Conservation (phyloP, 371 early-diverging fungal genomes). For the Umbelopsis sp. region DNA sequence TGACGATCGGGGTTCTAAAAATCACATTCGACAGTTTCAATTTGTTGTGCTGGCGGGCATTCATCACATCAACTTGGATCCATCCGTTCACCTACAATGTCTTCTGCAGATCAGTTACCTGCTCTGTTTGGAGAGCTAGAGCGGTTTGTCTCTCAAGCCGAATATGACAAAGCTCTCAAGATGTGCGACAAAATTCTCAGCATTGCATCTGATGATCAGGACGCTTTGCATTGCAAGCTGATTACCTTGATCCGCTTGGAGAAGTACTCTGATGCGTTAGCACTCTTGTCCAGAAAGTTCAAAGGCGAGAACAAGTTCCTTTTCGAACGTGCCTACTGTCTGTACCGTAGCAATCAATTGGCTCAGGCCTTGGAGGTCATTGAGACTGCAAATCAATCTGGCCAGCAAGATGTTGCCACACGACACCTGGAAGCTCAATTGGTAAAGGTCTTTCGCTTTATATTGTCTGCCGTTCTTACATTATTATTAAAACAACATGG, state of each 20-base stretch:
- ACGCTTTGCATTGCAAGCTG: slow-evolving; percentile 65
- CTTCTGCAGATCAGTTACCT: slow-evolving; percentile 25
- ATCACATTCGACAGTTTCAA: no score
- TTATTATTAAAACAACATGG: background rate
- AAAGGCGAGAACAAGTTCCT: slow-evolving; percentile 46
- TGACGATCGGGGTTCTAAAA: background rate
- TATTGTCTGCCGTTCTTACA: background rate
- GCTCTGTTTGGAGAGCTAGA: slow-evolving; percentile 39
- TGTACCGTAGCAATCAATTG: slow-evolving; percentile 70
- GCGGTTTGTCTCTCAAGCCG: slow-evolving; percentile 32
- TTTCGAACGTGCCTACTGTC: slow-evolving; percentile 75
- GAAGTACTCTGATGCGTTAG: slow-evolving; percentile 65
- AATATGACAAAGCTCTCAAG: slow-evolving; percentile 42
- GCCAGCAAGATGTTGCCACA: slow-evolving; percentile 31
- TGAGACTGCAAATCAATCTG: slow-evolving; percentile 26
- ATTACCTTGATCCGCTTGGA: slow-evolving; percentile 75
- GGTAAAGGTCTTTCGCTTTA: slow-evolving; percentile 39
- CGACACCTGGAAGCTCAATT: slow-evolving; percentile 70
- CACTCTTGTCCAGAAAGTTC: slow-evolving; percentile 53
- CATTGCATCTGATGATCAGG: slow-evolving; percentile 51
- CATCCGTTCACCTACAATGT: background rate
- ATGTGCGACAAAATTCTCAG: slow-evolving; percentile 51
- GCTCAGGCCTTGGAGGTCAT: slow-evolving; percentile 60
- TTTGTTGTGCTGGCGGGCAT: no score
- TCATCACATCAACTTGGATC: background rate